Base-by-base conservation (phyloP, 176 grass and related monocot species). In the Musa beccarii region DNA sequence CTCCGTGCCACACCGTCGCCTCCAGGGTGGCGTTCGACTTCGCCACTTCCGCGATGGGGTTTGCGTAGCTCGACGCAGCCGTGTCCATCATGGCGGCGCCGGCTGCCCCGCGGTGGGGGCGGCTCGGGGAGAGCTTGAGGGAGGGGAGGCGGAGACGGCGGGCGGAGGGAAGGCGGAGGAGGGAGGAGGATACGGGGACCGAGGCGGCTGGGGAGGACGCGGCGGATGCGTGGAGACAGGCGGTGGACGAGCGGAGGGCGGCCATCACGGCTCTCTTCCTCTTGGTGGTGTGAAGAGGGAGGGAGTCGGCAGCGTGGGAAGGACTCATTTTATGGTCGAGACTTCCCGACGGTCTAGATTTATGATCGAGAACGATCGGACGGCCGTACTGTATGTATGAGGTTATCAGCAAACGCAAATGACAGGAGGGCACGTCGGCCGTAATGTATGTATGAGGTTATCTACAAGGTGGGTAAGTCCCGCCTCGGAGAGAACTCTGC, bases 11-110 rank as follows among this genome's bases (percentile, higher is more conserved):
- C 8, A 93, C 76, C 54, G 93, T 93, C 66, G 49, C 4, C 0
- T 96, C 87, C 19, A 96, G 87, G 75, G 54, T 81, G n/a, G 71
- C 83, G 49, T 79, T 85, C 55, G 88, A 86, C 53, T 52, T 28
- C 53, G 89, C 83, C 56, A 86, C 76, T 70, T 92, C 89, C 13
- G 85, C 71, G 15, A 97, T 90, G 85, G 84, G 84, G 79, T 66
- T 56, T 6, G 77, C 77, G 53, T 79, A 79, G 26, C 77, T 79
- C 26, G 77, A 59, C 11, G 77, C 77, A 26, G 77, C 77, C 3
- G 77, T 70, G 66, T 71, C 77, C 53, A 24, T 49, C 77, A 79
- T 79, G 28, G 66, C 21, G 65, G 77, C 77, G 53, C 77, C 66
- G 8, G 55, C 15, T 1, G 55, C 55, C 2, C 75, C 43, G 13